Percentiles rank a stretch among this genome's conserved stretches.
phyloP scores from a whole-genome alignment of 164 flowering plant genomes.

The Saururus chinensis region DNA sequence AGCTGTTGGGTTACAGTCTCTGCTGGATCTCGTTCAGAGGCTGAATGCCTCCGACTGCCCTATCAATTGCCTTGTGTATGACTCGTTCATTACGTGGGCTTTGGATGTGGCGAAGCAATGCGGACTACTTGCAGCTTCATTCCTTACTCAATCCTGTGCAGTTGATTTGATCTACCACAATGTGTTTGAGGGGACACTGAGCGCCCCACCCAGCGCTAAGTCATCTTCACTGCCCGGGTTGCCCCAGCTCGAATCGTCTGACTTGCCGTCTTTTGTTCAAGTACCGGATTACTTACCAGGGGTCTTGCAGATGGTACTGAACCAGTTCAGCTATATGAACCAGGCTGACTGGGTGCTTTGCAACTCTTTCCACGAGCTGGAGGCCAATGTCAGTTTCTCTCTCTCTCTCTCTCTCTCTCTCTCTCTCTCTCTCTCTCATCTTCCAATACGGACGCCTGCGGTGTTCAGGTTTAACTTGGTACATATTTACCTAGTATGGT shows the following conservation, averaged over 20 bases:
- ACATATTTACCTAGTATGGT: no score
- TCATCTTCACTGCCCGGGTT: slow-evolving; percentile 11
- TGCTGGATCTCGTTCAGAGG: neutral
- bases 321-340: neutral
- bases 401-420: no score
- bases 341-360: neutral
- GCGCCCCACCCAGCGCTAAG: neutral
- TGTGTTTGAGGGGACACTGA: neutral
- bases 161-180: neutral
- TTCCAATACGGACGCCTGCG: no score
- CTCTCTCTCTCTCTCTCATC: no score
- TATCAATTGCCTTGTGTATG: neutral
- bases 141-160: neutral
- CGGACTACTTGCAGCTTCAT: neutral
- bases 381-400: neutral
- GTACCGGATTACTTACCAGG: no score
- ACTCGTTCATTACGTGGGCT: slow-evolving; percentile 1
- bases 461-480: no score
- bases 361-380: slow-evolving; percentile 1
- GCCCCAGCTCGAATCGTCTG: slow-evolving; percentile 7
- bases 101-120: neutral
- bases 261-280: slow-evolving; percentile 9
- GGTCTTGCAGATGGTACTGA: neutral
- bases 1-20: neutral
- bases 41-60: neutral